Percentiles rank a stretch among this genome's conserved stretches.
Conservation (phyloP, 352 stramenopile species). For the Pythium sp. region DNA sequence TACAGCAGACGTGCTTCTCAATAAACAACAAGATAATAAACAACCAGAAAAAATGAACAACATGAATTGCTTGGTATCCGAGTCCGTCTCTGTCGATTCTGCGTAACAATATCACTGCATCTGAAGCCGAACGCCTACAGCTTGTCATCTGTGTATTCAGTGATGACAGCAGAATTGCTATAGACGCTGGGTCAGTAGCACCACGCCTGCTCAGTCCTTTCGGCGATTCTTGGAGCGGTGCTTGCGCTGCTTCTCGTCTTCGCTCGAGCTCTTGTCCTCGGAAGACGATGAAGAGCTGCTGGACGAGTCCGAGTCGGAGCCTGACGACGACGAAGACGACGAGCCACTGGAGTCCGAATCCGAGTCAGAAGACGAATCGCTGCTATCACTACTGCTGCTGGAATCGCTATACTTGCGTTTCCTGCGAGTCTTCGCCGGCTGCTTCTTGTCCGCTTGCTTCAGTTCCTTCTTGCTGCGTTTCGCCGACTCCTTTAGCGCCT, state of each 20-base stretch:
- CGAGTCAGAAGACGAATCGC: slow-evolving; percentile 19
- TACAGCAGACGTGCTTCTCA: not conserved
- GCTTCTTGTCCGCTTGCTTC: slow-evolving; percentile 16
- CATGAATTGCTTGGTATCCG: not conserved
- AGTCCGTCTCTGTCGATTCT: not conserved
- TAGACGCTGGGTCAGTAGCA: not conserved
- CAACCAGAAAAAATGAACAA: slow-evolving; percentile 9
- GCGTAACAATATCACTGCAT: not conserved
- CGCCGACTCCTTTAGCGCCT: slow-evolving; percentile 12
- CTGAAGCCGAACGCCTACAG: not conserved
- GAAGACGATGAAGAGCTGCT: slow-evolving; percentile 21
- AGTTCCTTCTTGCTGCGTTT: slow-evolving; percentile 18
- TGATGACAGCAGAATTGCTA: not conserved
- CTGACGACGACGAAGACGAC: slow-evolving; percentile 4
- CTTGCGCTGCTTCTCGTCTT: slow-evolving; percentile 19
- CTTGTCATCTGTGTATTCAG: not conserved
- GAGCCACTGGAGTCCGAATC: slow-evolving; percentile 31
- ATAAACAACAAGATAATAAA: slow-evolving; percentile 7
- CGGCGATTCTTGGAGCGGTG: slow-evolving; percentile 36
- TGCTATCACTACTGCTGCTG: slow-evolving; percentile 30
- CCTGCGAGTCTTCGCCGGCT: slow-evolving; percentile 20
- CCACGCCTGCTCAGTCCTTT: slow-evolving; percentile 26
- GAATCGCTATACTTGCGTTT: slow-evolving; percentile 23
- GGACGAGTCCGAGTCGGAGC: slow-evolving; percentile 24
- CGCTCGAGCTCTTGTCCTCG: slow-evolving; percentile 23